Percentiles rank a stretch among this genome's conserved stretches.
phyloP scores from a whole-genome alignment of 805 yeast genomes.

The Wickerhamomyces mucosus region DNA sequence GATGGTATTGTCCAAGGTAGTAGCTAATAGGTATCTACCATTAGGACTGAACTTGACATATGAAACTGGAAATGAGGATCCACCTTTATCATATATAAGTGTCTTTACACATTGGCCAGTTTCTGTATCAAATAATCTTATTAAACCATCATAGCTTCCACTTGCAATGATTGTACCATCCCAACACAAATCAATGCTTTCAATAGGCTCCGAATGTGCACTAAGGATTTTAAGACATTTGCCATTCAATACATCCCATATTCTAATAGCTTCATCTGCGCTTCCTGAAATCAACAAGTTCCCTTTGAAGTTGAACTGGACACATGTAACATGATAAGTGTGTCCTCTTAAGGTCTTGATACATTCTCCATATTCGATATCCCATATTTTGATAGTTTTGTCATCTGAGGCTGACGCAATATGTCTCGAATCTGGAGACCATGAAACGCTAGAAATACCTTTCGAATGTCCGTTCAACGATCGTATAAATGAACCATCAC shows the following conservation, averaged over 20 bases:
- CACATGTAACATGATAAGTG: constrained; percentile 72
- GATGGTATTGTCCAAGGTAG: constrained; percentile 71
- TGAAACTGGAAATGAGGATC: constrained; percentile 71
- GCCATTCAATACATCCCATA: constrained; percentile 80
- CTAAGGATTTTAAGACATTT: constrained; percentile 67
- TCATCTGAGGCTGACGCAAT: constrained; percentile 87
- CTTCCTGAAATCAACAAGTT: constrained; percentile 74
- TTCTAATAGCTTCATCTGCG: constrained; percentile 81
- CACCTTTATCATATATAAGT: constrained; percentile 67
- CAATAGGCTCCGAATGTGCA: constrained; percentile 89
- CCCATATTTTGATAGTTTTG: constrained; percentile 67
- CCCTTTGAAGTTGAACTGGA: constrained; percentile 65
- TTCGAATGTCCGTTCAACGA: constrained; percentile 46
- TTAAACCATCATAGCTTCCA: constrained; percentile 86
- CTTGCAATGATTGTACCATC: constrained; percentile 80
- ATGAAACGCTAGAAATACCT: constrained; percentile 69
- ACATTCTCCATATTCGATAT: constrained; percentile 40
- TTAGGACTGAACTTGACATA: constrained; percentile 70
- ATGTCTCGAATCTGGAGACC: constrained; percentile 65
- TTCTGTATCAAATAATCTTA: constrained; percentile 77
- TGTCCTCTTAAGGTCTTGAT: constrained; percentile 49
- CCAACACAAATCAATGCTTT: constrained; percentile 60
- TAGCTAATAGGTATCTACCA: constrained; percentile 67
- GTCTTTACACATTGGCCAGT: constrained; percentile 92
- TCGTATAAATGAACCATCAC: constrained; percentile 24